Conservation (phyloP, 495 filamentous ascomycete species). For the Annulohypoxylon maeteangense region DNA sequence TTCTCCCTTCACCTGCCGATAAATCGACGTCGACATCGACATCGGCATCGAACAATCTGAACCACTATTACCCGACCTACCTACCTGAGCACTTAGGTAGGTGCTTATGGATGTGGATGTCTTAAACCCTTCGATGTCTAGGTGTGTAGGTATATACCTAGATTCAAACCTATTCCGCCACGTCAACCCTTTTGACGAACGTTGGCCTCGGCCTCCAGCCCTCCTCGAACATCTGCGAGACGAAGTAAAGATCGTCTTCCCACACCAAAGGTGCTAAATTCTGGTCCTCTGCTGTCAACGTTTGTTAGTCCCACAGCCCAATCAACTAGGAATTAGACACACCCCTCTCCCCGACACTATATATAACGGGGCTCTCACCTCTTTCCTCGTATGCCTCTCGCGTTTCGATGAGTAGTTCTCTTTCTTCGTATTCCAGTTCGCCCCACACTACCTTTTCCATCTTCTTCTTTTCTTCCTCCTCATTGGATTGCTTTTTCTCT, state of each 20-base stretch:
- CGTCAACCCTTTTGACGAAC: slow-evolving; percentile 3
- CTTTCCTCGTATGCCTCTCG: slow-evolving; percentile 27
- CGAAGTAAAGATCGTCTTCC: slow-evolving; percentile 48
- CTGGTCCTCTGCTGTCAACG: neutral
- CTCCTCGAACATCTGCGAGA: slow-evolving; percentile 49
- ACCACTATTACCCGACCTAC: neutral
- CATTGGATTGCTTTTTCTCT: slow-evolving; percentile 17
- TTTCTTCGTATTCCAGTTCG: slow-evolving; percentile 12
- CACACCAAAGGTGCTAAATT: slow-evolving; percentile 20
- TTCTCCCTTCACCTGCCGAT: neutral
- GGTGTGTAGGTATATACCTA: neutral
- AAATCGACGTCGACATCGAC: neutral
- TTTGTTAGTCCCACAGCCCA: slow-evolving; percentile 7
- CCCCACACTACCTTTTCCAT: slow-evolving; percentile 34
- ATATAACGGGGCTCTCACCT: slow-evolving; percentile 22
- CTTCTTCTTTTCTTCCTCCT: neutral
- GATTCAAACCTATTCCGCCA: neutral
- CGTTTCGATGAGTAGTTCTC: slow-evolving; percentile 34
- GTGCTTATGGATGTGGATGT: neutral
- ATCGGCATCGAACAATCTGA: neutral
- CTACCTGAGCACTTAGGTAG: neutral
- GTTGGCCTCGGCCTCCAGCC: slow-evolving; percentile 37
- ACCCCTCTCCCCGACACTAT: neutral
- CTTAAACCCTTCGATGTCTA: neutral
- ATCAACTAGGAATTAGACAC: neutral